Percentiles rank a stretch among this genome's conserved stretches.
phyloP scores from a whole-genome alignment of 1,284 basidiomycete species.

The Malassezia cuniculi region DNA sequence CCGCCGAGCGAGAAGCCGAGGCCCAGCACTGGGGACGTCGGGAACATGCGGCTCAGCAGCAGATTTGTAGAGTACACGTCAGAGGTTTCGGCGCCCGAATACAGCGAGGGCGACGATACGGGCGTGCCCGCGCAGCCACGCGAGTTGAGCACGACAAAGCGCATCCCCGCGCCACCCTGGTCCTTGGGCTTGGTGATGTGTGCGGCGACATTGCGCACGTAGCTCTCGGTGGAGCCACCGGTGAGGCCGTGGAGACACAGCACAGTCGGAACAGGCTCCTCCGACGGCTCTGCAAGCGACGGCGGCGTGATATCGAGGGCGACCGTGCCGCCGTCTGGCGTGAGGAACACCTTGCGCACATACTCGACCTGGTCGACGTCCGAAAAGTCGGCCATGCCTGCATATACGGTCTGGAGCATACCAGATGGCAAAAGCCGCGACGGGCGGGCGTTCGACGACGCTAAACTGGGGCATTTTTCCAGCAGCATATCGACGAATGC shows the following conservation, averaged over 20 bases:
- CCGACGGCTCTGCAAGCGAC: conserved; percentile 15
- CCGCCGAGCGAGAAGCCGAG: conserved; percentile 89
- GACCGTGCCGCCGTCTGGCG: conserved; percentile 39
- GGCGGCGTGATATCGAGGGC: conserved; percentile 32
- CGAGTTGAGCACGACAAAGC: conserved; percentile 48
- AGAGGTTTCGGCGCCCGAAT: conserved; percentile 66
- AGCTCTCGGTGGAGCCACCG: conserved; percentile 39
- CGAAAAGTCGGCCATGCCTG: conserved; percentile 24
- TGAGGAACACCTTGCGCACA: conserved; percentile 31
- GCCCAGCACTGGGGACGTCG: conserved; percentile 67
- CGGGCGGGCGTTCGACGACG: conserved; percentile 16
- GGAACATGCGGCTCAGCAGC: conserved; percentile 62
- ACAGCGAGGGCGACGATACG: conserved; percentile 58
- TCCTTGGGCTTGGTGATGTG: conserved; percentile 27
- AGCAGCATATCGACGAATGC: conserved; percentile 2
- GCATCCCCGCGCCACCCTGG: conserved; percentile 53
- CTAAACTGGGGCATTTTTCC: conserved; percentile 4
- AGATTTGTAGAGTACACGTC: conserved; percentile 70
- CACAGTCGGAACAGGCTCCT: conserved; percentile 23
- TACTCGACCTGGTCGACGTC: conserved; percentile 28
- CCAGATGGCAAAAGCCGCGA: conserved; percentile 30
- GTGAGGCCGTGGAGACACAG: conserved; percentile 41
- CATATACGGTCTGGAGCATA: conserved; percentile 40
- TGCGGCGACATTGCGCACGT: conserved; percentile 33
- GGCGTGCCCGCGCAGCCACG: conserved; percentile 85